phyloP scores from a whole-genome alignment of 257 asterid genomes.

The Ligustrum vulgare region DNA sequence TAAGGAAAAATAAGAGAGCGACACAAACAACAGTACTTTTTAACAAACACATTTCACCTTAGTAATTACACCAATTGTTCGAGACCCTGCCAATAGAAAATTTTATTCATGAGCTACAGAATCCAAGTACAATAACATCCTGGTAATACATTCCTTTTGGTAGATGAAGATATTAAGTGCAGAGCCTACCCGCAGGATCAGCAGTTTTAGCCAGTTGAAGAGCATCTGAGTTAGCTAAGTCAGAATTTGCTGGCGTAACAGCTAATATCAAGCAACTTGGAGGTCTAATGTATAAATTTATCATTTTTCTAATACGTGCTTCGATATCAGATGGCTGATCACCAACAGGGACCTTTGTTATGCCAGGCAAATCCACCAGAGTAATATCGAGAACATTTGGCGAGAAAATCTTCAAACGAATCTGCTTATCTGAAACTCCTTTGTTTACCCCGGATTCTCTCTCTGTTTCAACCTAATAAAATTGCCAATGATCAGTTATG shows the following conservation, averaged over 20 bases:
- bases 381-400: constrained; percentile 62
- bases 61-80: constrained; percentile 65
- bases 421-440: constrained; percentile 59
- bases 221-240: constrained; percentile 63
- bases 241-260: constrained; percentile 65
- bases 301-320: constrained; percentile 53
- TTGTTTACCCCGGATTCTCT: constrained; percentile 50
- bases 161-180: background rate
- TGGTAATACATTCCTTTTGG: background rate
- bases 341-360: constrained; percentile 62
- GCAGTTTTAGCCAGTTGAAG: constrained; percentile 64
- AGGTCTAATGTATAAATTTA: constrained; percentile 44
- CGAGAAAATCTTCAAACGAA: constrained; percentile 56
- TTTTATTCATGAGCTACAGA: constrained; percentile 1
- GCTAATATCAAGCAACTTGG: constrained; percentile 59
- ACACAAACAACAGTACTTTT: background rate
- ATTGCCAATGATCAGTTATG: background rate
- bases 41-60: constrained; percentile 32
- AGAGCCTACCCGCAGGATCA: constrained; percentile 54
- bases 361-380: constrained; percentile 64
- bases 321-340: constrained; percentile 65
- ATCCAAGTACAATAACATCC: constrained; percentile 10
- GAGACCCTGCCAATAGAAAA: constrained; percentile 43
- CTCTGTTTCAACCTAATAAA: constrained; percentile 43
- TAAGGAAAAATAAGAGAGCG: background rate